Evolutionary conservation across 176 grass and related monocot genomes (phyloP), one percentile per base, ranked within the genome.

Genomic region (Juncus effusus): DNA sequence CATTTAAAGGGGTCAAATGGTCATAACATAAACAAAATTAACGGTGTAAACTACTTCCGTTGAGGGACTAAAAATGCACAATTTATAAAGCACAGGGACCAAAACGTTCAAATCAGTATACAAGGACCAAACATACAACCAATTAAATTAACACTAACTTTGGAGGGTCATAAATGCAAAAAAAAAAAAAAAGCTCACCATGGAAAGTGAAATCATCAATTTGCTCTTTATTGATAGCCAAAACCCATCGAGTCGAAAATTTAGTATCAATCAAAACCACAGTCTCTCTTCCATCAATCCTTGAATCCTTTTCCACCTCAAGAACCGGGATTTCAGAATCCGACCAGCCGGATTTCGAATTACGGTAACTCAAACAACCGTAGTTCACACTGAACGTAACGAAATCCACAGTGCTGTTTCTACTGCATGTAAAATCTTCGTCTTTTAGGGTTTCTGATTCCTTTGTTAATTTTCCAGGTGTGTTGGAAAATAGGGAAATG

Each of bases 301-400:
- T 56, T 60, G 65, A 80, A 82, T 99, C 94, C 28, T 76, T 92
- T 88, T 99, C 88, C 47, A 93, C 83, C 81, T 55, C 75, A 56
- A 99, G 70, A 51, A 79, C 41, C 0, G 88, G 85, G 36, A 89
- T 62, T 61, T 93, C 94, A 9, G 78, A 99, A 64, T 60, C 80
- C 78, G 80, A 82, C 88, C 88, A 93, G 73, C 88, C 88, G 65
- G 37, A 66, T 75, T 74, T 77, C 41, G 63, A 49, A 54, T 74
- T 80, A 74, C 89, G 60, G 78, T 82, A 80, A 84, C 85, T 99
- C 80, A 12, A 63, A 71, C 94, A 93, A 41, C 94, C 88, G 59
- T 99, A 99, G 50, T 99, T 99, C 47, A 93, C 60, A 1, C 80
- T 89, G 77, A 92, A 93, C 70, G 94, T 84, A 10, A 99, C 78